phyloP scores from a whole-genome alignment of 805 yeast species.

The Middelhovenomyces tepae region DNA sequence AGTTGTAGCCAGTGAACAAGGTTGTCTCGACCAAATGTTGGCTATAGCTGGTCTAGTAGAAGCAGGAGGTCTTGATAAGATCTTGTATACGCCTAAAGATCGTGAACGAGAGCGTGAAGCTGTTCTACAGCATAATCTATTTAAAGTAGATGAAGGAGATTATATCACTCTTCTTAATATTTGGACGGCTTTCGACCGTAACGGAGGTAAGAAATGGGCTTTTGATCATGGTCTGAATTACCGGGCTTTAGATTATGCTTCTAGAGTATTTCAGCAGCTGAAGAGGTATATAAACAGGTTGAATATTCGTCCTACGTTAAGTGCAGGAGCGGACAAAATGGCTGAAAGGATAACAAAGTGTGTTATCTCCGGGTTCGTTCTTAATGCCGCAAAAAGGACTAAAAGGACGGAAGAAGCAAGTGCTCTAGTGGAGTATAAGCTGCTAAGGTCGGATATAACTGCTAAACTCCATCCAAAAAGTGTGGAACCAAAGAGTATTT shows the following conservation, averaged over 20 bases:
- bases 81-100: conserved; percentile 60
- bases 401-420: not conserved
- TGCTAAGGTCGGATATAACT: too few relatives aligned
- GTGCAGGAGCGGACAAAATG: conserved; percentile 1
- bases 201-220: conserved; percentile 53
- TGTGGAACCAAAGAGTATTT: too few relatives aligned
- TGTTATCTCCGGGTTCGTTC: conserved; percentile 11
- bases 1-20: conserved; percentile 44
- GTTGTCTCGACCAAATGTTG: conserved; percentile 59
- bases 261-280: conserved; percentile 55
- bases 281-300: not conserved
- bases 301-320: not conserved
- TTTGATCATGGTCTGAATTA: conserved; percentile 50
- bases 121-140: conserved; percentile 57
- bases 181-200: conserved; percentile 49
- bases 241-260: conserved; percentile 55
- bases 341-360: conserved; percentile 7
- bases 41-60: conserved; percentile 73
- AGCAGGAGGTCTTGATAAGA: conserved; percentile 48
- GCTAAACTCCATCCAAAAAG: too few relatives aligned
- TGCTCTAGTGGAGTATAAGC: not conserved
- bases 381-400: conserved; percentile 13
- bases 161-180: conserved; percentile 72
- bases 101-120: conserved; percentile 39
- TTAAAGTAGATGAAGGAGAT: conserved; percentile 67